Percentiles rank a stretch among this genome's conserved stretches.
Evolutionary conservation across 2,329 filamentous ascomycete genomes (phyloP).

Genomic region (Penicillium sp.): DNA sequence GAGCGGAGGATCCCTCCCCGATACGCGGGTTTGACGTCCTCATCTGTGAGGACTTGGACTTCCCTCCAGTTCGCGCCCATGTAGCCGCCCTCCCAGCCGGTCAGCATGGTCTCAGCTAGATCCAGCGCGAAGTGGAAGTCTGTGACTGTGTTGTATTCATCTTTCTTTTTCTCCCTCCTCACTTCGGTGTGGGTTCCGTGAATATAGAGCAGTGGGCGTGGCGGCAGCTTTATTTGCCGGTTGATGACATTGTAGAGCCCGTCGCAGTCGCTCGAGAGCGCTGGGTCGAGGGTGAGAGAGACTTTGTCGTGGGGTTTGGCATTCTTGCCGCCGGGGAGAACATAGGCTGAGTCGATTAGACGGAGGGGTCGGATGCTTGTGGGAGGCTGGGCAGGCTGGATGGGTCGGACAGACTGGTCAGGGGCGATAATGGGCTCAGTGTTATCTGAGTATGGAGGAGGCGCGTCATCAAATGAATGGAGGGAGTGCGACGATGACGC

Average conservation of each 20-base stretch:
- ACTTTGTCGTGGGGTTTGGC: slow-evolving; percentile 8
- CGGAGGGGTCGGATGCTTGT: slow-evolving; percentile 8
- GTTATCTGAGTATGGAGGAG: slow-evolving; percentile 24
- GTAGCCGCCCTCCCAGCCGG: slow-evolving; percentile 18
- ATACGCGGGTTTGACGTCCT: slow-evolving; percentile 11
- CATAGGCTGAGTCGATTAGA: slow-evolving; percentile 20
- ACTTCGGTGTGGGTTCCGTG: slow-evolving; percentile 18
- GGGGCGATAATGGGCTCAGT: slow-evolving; percentile 5
- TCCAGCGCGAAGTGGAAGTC: slow-evolving; percentile 23
- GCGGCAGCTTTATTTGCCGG: slow-evolving; percentile 20
- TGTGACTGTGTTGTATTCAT: slow-evolving; percentile 7
- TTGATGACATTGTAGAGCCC: slow-evolving; percentile 15
- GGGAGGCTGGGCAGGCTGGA: not conserved
- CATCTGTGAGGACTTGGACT: slow-evolving; percentile 12
- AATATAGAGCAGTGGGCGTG: slow-evolving; percentile 18
- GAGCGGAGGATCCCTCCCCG: slow-evolving; percentile 20
- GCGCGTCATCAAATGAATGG: slow-evolving; percentile 16
- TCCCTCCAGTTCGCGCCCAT: slow-evolving; percentile 7
- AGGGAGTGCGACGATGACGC: slow-evolving; percentile 20
- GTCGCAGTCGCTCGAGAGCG: slow-evolving; percentile 14
- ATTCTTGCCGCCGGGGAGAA: slow-evolving; percentile 11
- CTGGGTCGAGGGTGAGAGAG: slow-evolving; percentile 11
- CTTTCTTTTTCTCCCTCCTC: slow-evolving; percentile 11
- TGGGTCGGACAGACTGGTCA: not conserved
- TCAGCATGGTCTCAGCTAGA: slow-evolving; percentile 24